Base-by-base conservation (phyloP, 257 asterid species). In the Pogostemon cablin region DNA sequence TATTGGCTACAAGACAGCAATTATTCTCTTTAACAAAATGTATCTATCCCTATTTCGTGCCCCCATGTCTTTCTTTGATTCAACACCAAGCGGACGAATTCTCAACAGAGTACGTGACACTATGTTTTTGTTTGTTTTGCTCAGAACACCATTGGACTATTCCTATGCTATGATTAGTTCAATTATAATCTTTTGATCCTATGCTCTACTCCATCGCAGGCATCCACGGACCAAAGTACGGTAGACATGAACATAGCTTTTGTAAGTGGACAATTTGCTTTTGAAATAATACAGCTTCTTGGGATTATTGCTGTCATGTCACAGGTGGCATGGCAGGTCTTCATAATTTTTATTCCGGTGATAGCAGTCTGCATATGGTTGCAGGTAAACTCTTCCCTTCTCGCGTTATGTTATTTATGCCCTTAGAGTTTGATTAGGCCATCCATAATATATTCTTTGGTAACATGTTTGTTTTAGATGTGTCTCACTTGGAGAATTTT, bases 41-140 rank as follows among this genome's bases (percentile, higher is more conserved):
- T 93, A 85, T 55, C 72, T 6, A n/a, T 77, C 86, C 81, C 76
- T 93, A 58, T 90, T 93, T 59, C 93, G 95, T 59, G 95, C 98
- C 55, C 95, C 98, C 53, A 88, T 90, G 97, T 88, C 98, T 68
- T 93, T 90, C 85, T 93, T 93, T 38, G 98, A 93, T 78, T 81
- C 97, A 71, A 93, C 98, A 15, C 98, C 98, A n/a, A 90, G 97
- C 70, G 98, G 98, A 34, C 86, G 98, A 67, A 85, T 93, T 59
- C 90, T 93, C 46, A 90, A 81, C 66, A 84, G 97, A 42, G 98
- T 93, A 83, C 57, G 96, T 48, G 56, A 79, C 11, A 34, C 3
- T 60, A n/a, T 35, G 54, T 40, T 3, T 42, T 32, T 62, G 2
- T 56, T 62, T 50, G 5, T 39, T 43, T 48, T 32, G 3, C 17